Base-by-base conservation (phyloP, 2,329 filamentous ascomycete genomes). In the Lecanosticta acicola region DNA sequence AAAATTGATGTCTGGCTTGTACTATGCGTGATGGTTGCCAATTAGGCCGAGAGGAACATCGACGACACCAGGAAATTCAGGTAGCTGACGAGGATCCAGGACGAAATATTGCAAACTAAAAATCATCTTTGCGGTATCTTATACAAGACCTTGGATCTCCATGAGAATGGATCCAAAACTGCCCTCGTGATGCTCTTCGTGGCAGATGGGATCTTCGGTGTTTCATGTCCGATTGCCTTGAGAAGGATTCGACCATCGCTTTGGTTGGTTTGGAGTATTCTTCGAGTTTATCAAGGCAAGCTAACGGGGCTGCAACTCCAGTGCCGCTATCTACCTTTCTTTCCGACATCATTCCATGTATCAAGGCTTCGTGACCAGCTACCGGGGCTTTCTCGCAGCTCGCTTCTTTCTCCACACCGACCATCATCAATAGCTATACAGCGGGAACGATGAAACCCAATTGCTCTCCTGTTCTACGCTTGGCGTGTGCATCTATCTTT, bases 291-390 rank as follows among this genome's bases (percentile, higher is more conserved):
- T n/a, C n/a, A n/a, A n/a, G n/a, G n/a, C n/a, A n/a, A n/a, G n/a
- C 33, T 35, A n/a, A 35, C 33, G 13, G 33, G 5, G 7, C 11
- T 35, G 33, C n/a, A n/a, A n/a, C n/a, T n/a, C n/a, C n/a, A 35
- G 33, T 35, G 5, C 33, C 33, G n/a, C 5, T 14, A 5, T 35
- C 7, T 35, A 17, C 16, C 33, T 35, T 35, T n/a, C n/a, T 35
- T n/a, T 35, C 14, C 16, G 33, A n/a, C n/a, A 35, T 35, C n/a
- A 35, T 35, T n/a, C 33, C 7, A 35, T 35, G 33, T 35, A n/a
- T n/a, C 33, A 35, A 35, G 33, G 33, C 7, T 35, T 35, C n/a
- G 33, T 35, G 16, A 35, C 33, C n/a, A 14, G 13, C 13, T 35
- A 14, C 33, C 5, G 33, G 5, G 33, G 33, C 7, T n/a, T 35